Base-by-base conservation (phyloP, 768 basidiomycete species). In the Tylopilus intermedius region DNA sequence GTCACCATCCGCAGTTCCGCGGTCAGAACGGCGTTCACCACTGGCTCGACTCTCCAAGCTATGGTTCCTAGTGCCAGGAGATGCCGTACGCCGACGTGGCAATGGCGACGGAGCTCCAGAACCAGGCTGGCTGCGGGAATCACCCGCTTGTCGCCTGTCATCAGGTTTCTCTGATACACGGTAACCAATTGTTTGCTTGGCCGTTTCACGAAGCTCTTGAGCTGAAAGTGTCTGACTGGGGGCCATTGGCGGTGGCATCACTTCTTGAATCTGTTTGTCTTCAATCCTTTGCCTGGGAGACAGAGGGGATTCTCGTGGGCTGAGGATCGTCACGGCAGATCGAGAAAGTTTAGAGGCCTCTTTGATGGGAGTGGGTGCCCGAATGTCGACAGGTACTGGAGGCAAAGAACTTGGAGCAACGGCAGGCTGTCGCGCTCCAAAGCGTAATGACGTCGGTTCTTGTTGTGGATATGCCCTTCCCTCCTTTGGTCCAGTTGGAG, bases 211-310 rank as follows among this genome's bases (percentile, higher is more conserved):
- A 14, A 90, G 75, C 60, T 89, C 89, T 59, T 90, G 86, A 1
- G 88, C 88, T 9, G 85, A 86, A 6, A 74, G 70, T 0, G 88
- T 90, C 61, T 90, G 87, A 60, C 89, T 91, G 2, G 90, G 90
- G 45, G 76, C 81, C 24, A 73, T 76, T 15, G 90, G 90, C 4
- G 90, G 90, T 11, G 86, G 87, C 88, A 92, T 91, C n/a, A 39
- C 47, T 1, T 75, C 58, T 27, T 74, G 74, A 22, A 62, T 52
- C 33, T 59, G 58, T 44, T 71, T 72, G 35, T 78, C 76, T 13
- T 82, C 81, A 6, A 53, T 45, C 50, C 67, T 67, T 46, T 72
- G 73, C 39, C 73, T 74, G 32, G 77, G 75, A 8, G 74, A 70
- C 46, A 75, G 65, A 15, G 68, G 61, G 9, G 66, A 55, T 57